A percentile compares a stretch with the other conserved stretches of the same genome.
These are phyloP conservation scores for Hamamelis virginiana DNA, from an alignment of 164 flowering plant species.

Conservation along the genomic window DNA sequence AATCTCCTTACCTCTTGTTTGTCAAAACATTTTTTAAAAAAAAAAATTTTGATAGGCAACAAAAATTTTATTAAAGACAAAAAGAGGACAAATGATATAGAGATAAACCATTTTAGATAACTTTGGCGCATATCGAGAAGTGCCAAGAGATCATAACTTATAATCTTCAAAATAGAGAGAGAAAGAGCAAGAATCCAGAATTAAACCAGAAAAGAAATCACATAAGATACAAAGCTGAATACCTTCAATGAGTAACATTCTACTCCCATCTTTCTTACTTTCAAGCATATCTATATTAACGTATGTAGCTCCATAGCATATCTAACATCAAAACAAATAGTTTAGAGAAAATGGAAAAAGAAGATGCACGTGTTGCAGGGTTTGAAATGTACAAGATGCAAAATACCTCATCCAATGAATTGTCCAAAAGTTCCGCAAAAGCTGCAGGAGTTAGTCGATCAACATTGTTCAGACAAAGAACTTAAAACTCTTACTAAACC, in stretches of 20 bases:
- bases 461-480: neutral
- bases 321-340: conserved; percentile 33
- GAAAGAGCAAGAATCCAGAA: neutral
- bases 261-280: conserved; percentile 62
- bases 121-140: no score
- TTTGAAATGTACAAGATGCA: neutral
- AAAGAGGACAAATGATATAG: no score
- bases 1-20: no score
- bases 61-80: no score
- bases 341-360: neutral
- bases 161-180: neutral
- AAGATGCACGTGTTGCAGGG: neutral
- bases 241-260: conserved; percentile 91
- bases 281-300: conserved; percentile 65
- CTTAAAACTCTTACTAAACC: neutral
- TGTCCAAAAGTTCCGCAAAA: conserved; percentile 96
- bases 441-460: conserved; percentile 46
- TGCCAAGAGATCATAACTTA: no score
- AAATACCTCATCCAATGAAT: conserved; percentile 92
- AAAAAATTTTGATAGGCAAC: no score
- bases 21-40: no score
- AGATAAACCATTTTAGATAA: no score
- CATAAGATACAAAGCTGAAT: neutral
- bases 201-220: conserved; percentile 1
- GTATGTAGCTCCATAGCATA: conserved; percentile 77